These are phyloP conservation scores for Dunaliella primolecta DNA, from an alignment of 139 green algal species.

Conservation along the genomic window DNA sequence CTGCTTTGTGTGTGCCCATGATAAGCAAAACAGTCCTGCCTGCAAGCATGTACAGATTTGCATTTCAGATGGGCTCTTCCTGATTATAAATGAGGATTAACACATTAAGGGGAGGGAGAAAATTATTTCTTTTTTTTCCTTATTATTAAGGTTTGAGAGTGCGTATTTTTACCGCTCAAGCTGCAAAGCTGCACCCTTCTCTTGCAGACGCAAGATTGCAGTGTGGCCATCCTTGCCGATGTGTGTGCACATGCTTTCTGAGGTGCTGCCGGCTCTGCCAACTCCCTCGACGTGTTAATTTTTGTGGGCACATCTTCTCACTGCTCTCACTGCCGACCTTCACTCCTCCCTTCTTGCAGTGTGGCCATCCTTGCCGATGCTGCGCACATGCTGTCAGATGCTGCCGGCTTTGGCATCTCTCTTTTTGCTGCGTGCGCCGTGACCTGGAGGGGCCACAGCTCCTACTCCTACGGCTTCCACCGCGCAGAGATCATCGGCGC, in stretches of 20 bases:
- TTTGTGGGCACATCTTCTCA: neutral
- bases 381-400: slow-evolving; percentile 92
- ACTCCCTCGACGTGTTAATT: neutral
- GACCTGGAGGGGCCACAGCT: slow-evolving; percentile 26
- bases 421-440: slow-evolving; percentile 53
- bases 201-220: no score
- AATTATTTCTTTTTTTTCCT: no score
- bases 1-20: no score
- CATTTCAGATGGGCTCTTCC: no score
- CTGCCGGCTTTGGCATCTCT: slow-evolving; percentile 78
- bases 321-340: neutral
- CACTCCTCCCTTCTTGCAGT: slow-evolving; percentile 36
- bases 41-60: neutral
- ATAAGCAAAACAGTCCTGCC: no score
- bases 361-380: slow-evolving; percentile 94
- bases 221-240: slow-evolving; percentile 91
- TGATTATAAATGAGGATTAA: no score
- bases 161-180: neutral
- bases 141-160: neutral
- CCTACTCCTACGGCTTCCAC: slow-evolving; percentile 86
- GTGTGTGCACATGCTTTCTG: slow-evolving; percentile 94
- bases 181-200: neutral
- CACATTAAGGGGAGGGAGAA: no score
- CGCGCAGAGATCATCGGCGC: slow-evolving; percentile 89
- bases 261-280: slow-evolving; percentile 76